Evolutionary conservation across 208 protist species (phyloP).

Genomic region (Porcisia hertigi): DNA sequence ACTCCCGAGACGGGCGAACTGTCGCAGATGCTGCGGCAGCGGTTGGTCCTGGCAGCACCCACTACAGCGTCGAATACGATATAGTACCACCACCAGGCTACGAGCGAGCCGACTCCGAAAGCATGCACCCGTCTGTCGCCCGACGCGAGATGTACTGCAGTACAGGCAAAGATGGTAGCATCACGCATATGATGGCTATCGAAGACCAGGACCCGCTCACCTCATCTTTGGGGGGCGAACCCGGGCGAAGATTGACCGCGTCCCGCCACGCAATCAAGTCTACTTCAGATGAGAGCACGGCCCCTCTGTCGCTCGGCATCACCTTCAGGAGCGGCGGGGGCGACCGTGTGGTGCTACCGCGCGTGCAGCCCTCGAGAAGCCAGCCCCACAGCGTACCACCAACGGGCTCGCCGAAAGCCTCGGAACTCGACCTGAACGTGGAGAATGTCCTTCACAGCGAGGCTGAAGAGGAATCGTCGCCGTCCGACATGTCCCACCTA

Average conservation of each 20-base stretch:
- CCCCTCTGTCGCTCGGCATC: conserved; percentile 11
- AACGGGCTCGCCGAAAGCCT: conserved; percentile 10
- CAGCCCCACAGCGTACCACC: conserved; percentile 5
- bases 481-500: not conserved
- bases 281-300: not conserved
- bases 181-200: conserved; percentile 26
- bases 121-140: conserved; percentile 6
- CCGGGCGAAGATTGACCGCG: conserved; percentile 7
- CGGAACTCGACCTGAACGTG: conserved; percentile 5
- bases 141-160: conserved; percentile 12
- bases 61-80: conserved; percentile 16
- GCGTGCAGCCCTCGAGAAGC: conserved; percentile 6
- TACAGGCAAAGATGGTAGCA: conserved; percentile 26
- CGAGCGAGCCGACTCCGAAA: conserved; percentile 1
- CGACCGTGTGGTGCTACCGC: conserved; percentile 21
- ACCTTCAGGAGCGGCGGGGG: conserved; percentile 4
- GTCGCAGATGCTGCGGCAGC: not conserved
- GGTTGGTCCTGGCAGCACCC: conserved; percentile 1
- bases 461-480: conserved; percentile 7
- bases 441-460: conserved; percentile 18
- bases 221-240: conserved; percentile 7
- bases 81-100: conserved; percentile 24
- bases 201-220: conserved; percentile 19
- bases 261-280: conserved; percentile 2
- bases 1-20: not conserved